Evolutionary conservation across 768 basidiomycete species (phyloP), one percentile per base, ranked within the genome.

Genomic region (Boletus rubescentipes): DNA sequence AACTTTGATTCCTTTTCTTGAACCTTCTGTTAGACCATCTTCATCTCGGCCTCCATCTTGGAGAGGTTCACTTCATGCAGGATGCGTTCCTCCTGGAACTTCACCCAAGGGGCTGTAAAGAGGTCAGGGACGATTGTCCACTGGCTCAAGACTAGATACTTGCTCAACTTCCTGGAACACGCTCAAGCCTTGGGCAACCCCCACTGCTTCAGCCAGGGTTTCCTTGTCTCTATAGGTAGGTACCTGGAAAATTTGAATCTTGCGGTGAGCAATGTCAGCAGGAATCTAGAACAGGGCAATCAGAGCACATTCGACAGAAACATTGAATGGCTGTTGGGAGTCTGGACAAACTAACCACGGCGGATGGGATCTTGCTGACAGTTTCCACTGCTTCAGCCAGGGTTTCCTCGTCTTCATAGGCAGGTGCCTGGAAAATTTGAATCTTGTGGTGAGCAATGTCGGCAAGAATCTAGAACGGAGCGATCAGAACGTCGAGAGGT

Each of bases 31-130:
- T 95, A 99, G 64, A 99, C 97, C 92, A 96, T 93, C 85, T 98
- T 98, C 97, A 99, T 99, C 81, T 98, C 97, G 51, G 94, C 91
- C 77, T 99, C 97, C 89, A 98, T 98, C 86, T 99, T 99, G 51
- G 92, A 84, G 50, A 99, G 84, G 73, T 98, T 98, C 62, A 91
- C 90, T 75, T 99, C 96, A 75, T 99, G 96, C 67, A 98, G 73
- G 47, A 92, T 79, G 52, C 97, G 91, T 70, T 99, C 97, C 70
- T 99, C 97, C 60, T 95, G 93, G 77, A 93, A 83, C 73, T 93
- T 89, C 54, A 90, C 91, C n/a, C 45, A 94, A 95, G 58, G 97
- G 97, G 75, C 96, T 98, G 63, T 2, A 44, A 52, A 54, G 46
- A 49, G 23, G 45, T 65, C 35, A 68, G 48, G 57, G 58, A 41